Evolutionary conservation across 176 grass and related monocot species (phyloP), one percentile per base, ranked within the genome.

Genomic region (Zoysia japonica): DNA sequence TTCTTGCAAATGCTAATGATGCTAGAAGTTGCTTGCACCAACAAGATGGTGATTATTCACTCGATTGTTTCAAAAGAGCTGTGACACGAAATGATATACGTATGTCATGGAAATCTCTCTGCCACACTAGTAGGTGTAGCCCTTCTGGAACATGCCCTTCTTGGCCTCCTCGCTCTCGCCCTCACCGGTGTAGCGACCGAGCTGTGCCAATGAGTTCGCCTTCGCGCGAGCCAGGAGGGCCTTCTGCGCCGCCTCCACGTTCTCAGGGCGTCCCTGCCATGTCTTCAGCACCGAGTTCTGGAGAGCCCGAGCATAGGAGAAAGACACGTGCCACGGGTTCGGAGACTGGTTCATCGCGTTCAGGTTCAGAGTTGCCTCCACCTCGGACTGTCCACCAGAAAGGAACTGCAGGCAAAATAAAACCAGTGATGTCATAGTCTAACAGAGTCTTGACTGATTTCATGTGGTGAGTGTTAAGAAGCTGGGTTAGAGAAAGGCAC

Each of bases 91-190:
- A 78, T 17, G 48, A 50, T 28, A 75, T 4, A 47, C 2, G 11
- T 75, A 50, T 44, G 3, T 57, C 65, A 54, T 47, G 15, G 53
- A 71, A 72, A 78, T 53, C 8, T 60, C 9, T 28, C 45, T 37
- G 9, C 17, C 40, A 16, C 6, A 44, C 91, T 81, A 98, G 75
- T 99, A 99, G 48, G 96, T 99, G 68, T 99, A 99, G 1, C 96
- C 96, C 68, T 91, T 95, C 75, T 99, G 96, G 88, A 99, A 99
- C 96, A 99, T 99, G 61, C 96, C 96, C 6, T 89, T 85, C 75
- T 91, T 99, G 40, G 96, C 84, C 57, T 94, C 90, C 0, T 84
- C 88, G 11, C 74, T 90, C 86, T 99, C 96, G 0, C 88, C 92
- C 14, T 98, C 81, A 0, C 86, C 86, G 0, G 87, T 87, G 68